Percentiles rank a stretch among this genome's conserved stretches.
Evolutionary conservation across 129 eudicot species (phyloP).

Genomic region (Lonicera japonica): DNA sequence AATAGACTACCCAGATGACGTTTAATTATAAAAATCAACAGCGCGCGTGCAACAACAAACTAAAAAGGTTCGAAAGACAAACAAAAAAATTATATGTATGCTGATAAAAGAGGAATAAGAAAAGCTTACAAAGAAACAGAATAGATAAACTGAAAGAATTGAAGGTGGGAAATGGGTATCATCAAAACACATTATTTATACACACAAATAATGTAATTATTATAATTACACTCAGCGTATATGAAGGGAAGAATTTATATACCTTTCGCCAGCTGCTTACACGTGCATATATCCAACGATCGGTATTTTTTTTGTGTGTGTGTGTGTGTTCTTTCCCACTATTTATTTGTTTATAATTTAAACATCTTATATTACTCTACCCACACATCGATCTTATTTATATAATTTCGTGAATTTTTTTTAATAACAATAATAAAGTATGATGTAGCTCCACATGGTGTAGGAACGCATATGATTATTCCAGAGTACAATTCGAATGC

Average conservation of each 20-base stretch:
- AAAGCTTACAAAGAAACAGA: conserved; percentile 51
- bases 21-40: background rate
- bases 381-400: too few relatives aligned
- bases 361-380: too few relatives aligned
- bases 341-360: too few relatives aligned
- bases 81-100: conserved; percentile 7
- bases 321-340: too few relatives aligned
- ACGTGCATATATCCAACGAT: conserved; percentile 48
- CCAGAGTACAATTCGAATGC: too few relatives aligned
- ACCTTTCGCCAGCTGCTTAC: conserved; percentile 34
- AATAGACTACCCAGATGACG: conserved; percentile 31
- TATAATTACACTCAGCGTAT: conserved; percentile 5
- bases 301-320: too few relatives aligned
- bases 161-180: conserved; percentile 53
- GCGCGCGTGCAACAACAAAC: conserved; percentile 7
- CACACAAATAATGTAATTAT: conserved; percentile 7
- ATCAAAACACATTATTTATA: conserved; percentile 4
- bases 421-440: too few relatives aligned
- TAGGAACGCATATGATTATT: too few relatives aligned
- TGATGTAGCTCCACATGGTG: too few relatives aligned
- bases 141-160: conserved; percentile 41
- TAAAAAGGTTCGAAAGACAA: conserved; percentile 4
- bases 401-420: too few relatives aligned
- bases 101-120: conserved; percentile 18
- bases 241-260: conserved; percentile 25